These are phyloP conservation scores for Periglandula ipomoeae DNA, from an alignment of 2,329 filamentous ascomycete genomes.

Conservation along the genomic window DNA sequence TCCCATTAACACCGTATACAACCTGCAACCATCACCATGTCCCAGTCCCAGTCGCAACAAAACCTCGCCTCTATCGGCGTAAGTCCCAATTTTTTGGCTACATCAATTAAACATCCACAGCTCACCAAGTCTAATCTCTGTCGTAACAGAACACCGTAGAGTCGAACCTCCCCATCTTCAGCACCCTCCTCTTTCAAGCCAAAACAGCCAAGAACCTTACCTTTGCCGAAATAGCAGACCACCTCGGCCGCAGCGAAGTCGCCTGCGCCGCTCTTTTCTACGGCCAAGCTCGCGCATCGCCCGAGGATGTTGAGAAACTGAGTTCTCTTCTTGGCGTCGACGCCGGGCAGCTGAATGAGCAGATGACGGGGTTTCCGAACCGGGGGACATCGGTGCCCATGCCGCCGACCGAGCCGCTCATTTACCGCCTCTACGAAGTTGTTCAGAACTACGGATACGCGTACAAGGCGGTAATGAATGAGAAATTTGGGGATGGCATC, in stretches of 20 bases:
- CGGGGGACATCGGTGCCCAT: conserved; percentile 53
- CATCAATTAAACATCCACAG: neutral
- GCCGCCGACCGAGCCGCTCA: conserved; percentile 35
- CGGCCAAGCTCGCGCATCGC: conserved; percentile 66
- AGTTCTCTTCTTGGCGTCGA: conserved; percentile 55
- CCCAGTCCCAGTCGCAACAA: neutral
- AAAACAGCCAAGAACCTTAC: conserved; percentile 68
- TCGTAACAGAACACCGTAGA: conserved; percentile 54
- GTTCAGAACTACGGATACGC: conserved; percentile 96
- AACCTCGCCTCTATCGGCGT: conserved; percentile 5
- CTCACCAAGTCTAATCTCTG: neutral
- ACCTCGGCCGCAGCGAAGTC: conserved; percentile 71
- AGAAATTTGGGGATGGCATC: conserved; percentile 91
- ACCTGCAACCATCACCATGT: neutral
- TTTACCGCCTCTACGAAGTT: conserved; percentile 88
- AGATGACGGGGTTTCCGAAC: conserved; percentile 69
- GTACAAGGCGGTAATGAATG: conserved; percentile 90
- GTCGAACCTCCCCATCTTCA: conserved; percentile 60
- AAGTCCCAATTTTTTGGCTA: neutral
- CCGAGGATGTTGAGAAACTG: conserved; percentile 59
- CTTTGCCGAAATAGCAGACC: conserved; percentile 68
- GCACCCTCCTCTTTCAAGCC: conserved; percentile 58
- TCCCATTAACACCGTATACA: too few species aligned
- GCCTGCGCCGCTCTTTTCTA: conserved; percentile 86
- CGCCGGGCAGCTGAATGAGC: conserved; percentile 43